Conservation (phyloP, 352 stramenopile species). For the Thraustotheca clavata region DNA sequence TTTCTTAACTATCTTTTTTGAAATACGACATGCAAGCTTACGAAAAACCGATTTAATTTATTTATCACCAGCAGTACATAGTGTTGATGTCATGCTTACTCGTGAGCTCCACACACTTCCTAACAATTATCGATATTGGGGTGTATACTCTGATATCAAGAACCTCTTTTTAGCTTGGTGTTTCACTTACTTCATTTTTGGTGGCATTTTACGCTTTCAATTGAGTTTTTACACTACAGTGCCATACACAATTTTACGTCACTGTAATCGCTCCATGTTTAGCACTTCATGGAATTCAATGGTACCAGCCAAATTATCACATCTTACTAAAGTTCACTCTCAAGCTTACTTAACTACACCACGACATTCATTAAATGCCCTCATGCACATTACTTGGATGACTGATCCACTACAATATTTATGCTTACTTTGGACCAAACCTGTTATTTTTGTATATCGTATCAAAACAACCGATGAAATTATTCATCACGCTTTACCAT, state of each 20-base stretch:
- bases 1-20: background rate
- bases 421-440: background rate
- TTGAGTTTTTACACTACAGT: background rate
- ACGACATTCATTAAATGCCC: background rate
- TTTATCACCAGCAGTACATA: background rate
- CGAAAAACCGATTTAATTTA: background rate
- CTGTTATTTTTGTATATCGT: background rate
- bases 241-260: background rate
- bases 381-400: constrained; percentile 8
- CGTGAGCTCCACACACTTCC: background rate
- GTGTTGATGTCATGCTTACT: background rate
- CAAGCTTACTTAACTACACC: background rate
- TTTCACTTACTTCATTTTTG: background rate
- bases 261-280: constrained; percentile 5
- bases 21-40: background rate
- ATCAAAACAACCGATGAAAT: background rate
- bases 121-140: constrained; percentile 2
- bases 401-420: background rate
- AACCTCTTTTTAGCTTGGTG: background rate
- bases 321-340: background rate
- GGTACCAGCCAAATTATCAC: background rate
- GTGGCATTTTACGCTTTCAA: background rate
- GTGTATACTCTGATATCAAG: constrained; percentile 1
- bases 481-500: background rate
- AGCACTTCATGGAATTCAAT: background rate